Evolutionary conservation across 2,329 filamentous ascomycete genomes (phyloP), one percentile per base, ranked within the genome.

Genomic region (Zymoseptoria brevis): DNA sequence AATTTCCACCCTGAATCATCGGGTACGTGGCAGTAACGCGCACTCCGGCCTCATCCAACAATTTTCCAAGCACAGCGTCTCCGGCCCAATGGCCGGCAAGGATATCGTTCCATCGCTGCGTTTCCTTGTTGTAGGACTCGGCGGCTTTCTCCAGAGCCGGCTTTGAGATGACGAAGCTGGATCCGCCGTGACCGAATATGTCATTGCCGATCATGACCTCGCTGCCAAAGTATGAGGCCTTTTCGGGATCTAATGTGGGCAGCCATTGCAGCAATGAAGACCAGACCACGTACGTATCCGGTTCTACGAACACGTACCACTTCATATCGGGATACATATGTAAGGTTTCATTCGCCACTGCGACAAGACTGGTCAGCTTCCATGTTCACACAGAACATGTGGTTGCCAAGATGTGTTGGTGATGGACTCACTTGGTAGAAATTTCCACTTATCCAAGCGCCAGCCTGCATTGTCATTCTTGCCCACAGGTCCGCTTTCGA

Each of bases 221-320:
- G 30, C 80, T 80, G 48, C 80, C 82, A 30, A 83, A 75, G 66
- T 84, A 85, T 53, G 74, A 71, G 4, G 79, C 77, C 60, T 80
- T 68, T 1, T 67, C 69, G 2, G 77, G 63, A 66, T 85, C 77
- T 62, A 81, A 77, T 21, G 76, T 72, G 19, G 73, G 72, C 21
- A 85, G 74, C 80, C 81, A 85, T 22, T 75, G 71, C 16, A 83
- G 66, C 49, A 84, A 64, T 30, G 81, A 82, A 35, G 76, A 72
- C 75, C 81, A 81, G 8, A 81, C 73, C 49, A 84, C 69, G 63
- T 82, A 84, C 0, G 81, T 84, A 66, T 85, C 83, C 0, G 80
- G 78, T 64, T 84, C 82, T 53, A 83, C 77, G 67, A 85, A 85
- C 57, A 83, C 73, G 61, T 78, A 85, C 82, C 82, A 85, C 57